Evolutionary conservation across 768 basidiomycete genomes (phyloP).

Genomic region (Pulveroboletus sp.): DNA sequence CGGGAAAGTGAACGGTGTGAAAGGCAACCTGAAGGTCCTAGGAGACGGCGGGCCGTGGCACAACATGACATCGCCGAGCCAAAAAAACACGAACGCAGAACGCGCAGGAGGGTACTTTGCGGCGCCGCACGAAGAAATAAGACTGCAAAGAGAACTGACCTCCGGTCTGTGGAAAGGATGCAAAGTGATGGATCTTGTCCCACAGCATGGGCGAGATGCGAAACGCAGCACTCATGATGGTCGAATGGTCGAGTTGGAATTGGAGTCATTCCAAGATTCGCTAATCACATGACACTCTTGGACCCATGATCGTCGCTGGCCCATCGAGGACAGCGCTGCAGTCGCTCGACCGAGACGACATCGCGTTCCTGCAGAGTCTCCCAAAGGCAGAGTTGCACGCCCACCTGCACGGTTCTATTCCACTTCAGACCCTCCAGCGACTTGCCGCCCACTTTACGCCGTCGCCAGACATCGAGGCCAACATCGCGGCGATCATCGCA

Average conservation of each 20-base stretch:
- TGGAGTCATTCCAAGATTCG: neutral
- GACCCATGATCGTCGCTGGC: constrained; percentile 18
- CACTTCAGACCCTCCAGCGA: constrained; percentile 56
- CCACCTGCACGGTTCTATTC: constrained; percentile 84
- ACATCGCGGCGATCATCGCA: constrained; percentile 45
- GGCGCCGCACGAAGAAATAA: too few species aligned
- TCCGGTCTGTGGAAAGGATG: constrained; percentile 90
- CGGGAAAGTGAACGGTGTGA: too few species aligned
- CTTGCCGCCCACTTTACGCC: constrained; percentile 47
- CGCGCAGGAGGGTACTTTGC: too few species aligned
- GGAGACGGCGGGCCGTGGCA: too few species aligned
- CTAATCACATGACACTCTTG: constrained; percentile 12
- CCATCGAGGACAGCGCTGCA: constrained; percentile 48
- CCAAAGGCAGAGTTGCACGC: constrained; percentile 88
- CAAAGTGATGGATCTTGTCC: constrained; percentile 90
- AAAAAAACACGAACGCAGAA: too few species aligned
- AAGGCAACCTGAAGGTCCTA: too few species aligned
- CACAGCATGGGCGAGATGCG: constrained; percentile 77
- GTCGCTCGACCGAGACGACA: constrained; percentile 49
- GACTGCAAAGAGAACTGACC: constrained; percentile 43
- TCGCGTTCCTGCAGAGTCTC: constrained; percentile 57
- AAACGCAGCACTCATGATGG: constrained; percentile 46
- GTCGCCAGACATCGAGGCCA: constrained; percentile 25
- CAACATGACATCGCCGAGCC: too few species aligned
- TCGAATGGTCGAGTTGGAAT: neutral